Conservation (phyloP, 2,329 filamentous ascomycete species). For the Aspergillus niger region DNA sequence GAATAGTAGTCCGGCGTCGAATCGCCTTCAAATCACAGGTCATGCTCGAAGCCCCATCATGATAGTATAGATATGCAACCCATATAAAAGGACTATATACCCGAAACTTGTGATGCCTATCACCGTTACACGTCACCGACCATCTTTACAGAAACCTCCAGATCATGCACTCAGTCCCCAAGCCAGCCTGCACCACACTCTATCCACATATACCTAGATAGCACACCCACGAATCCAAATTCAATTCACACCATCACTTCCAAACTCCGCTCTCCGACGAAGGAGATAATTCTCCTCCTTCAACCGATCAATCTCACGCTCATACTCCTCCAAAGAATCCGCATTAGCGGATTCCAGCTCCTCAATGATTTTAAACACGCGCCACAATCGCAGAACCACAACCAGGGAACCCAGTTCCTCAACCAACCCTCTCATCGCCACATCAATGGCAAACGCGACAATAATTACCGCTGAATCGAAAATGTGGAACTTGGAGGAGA, state of each 20-base stretch:
- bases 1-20: too few species aligned
- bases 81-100: too few species aligned
- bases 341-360: slow-evolving; percentile 65
- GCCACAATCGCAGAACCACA: slow-evolving; percentile 66
- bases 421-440: neutral
- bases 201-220: too few species aligned
- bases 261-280: neutral
- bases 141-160: too few species aligned
- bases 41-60: too few species aligned
- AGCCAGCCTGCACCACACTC: too few species aligned
- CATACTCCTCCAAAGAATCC: slow-evolving; percentile 62
- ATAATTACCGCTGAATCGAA: neutral
- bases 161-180: too few species aligned
- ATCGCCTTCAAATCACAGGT: too few species aligned
- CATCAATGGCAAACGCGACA: neutral
- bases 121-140: too few species aligned
- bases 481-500: neutral
- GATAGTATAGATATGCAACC: too few species aligned
- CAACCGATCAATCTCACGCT: neutral
- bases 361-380: slow-evolving; percentile 70
- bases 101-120: too few species aligned
- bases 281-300: neutral
- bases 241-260: neutral
- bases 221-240: neutral
- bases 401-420: slow-evolving; percentile 55